A percentile compares a stretch with the other conserved stretches of the same genome.
Evolutionary conservation across 345 rosid species (phyloP).

Genomic region (Ricinus communis): DNA sequence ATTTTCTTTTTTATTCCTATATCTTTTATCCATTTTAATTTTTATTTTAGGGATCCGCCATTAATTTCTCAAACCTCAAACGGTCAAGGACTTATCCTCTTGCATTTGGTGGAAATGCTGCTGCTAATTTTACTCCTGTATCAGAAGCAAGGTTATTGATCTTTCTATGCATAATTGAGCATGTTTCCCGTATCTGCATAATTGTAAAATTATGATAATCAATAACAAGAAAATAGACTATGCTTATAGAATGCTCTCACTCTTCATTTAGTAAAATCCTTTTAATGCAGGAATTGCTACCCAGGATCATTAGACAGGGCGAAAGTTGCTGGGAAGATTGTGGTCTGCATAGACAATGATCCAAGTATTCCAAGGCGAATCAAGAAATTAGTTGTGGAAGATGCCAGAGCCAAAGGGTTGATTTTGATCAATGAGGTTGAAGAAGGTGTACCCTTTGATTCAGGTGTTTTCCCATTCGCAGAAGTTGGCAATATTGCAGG

Average conservation of each 20-base stretch:
- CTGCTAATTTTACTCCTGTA: slow-evolving; percentile 45
- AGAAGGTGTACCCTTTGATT: slow-evolving; percentile 51
- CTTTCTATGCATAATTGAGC: background rate
- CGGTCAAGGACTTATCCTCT: slow-evolving; percentile 49
- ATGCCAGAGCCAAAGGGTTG: slow-evolving; percentile 61
- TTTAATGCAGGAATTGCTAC: slow-evolving; percentile 50
- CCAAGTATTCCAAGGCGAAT: slow-evolving; percentile 32
- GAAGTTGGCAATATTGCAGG: slow-evolving; percentile 50
- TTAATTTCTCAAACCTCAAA: slow-evolving; percentile 57
- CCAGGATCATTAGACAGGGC: slow-evolving; percentile 64
- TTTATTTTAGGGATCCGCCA: slow-evolving; percentile 57
- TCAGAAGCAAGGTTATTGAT: slow-evolving; percentile 59
- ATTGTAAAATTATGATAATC: too few species aligned
- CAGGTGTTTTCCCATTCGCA: slow-evolving; percentile 56
- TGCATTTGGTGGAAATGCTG: slow-evolving; percentile 55
- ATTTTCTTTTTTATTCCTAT: too few species aligned
- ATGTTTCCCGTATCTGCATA: too few species aligned
- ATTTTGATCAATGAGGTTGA: slow-evolving; percentile 46
- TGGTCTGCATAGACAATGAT: slow-evolving; percentile 51
- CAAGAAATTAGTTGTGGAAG: slow-evolving; percentile 61
- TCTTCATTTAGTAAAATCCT: background rate
- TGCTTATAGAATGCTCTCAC: background rate
- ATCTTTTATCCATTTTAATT: too few species aligned
- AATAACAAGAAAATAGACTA: background rate
- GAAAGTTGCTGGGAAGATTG: slow-evolving; percentile 60